These are phyloP conservation scores for Urostyla sp. DNA, from an alignment of 73 alveolate species.

Conservation along the genomic window DNA sequence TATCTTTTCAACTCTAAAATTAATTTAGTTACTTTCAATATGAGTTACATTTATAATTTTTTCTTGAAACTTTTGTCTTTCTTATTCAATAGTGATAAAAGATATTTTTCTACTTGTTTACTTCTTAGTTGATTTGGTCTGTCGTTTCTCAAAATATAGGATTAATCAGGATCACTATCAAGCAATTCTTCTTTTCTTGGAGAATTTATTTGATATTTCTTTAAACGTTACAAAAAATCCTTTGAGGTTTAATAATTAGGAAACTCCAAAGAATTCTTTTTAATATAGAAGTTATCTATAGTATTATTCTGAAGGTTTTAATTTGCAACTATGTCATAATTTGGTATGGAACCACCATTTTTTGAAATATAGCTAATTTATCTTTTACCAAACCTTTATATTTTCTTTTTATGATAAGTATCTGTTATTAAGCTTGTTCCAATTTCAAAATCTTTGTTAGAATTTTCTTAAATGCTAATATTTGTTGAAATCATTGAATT, in stretches of 20 bases:
- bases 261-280: not conserved
- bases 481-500: no score
- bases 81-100: not conserved
- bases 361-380: no score
- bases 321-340: not conserved
- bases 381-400: no score
- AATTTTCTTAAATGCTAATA: no score
- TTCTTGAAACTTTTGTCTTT: not conserved
- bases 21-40: not conserved
- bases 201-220: not conserved
- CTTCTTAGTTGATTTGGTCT: conserved; percentile 24
- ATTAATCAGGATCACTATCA: not conserved
- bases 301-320: not conserved
- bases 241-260: no score
- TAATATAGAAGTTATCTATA: not conserved
- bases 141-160: not conserved
- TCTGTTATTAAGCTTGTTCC: no score
- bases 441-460: no score
- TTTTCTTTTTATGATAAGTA: no score
- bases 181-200: not conserved
- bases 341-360: no score
- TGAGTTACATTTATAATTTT: conserved; percentile 2
- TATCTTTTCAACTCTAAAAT: conserved; percentile 4
- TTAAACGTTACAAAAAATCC: no score
- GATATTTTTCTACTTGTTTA: not conserved